Evolutionary conservation across 352 stramenopile species (phyloP), one percentile per base, ranked within the genome.

Genomic region (Phytophthora megakarya): DNA sequence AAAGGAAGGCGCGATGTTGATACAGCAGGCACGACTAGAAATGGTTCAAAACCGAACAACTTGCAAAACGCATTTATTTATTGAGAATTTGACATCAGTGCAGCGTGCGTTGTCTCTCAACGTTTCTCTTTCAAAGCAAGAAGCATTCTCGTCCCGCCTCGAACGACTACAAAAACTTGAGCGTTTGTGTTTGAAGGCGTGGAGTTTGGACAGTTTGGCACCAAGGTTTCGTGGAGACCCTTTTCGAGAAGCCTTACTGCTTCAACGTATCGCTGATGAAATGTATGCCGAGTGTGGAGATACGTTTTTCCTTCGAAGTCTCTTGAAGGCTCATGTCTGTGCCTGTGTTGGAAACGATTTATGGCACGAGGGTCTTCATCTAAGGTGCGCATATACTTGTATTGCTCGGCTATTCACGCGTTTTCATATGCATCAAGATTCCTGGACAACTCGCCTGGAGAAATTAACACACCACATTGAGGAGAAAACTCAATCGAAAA

Each of bases 101-200:
- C 37, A 73, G n/a, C 70, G 67, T n/a, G 78, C 71, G 1, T 48
- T 80, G 5, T 75, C 65, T 12, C 61, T 48, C 3, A 74, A 76
- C 23, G 45, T 74, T 12, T 61, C 52, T n/a, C 39, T 76, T 2
- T 76, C 75, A 0, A 78, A 64, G 13, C 35, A 50, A 10, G 77
- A 89, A 23, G 21, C 74, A 1, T 91, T 89, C 40, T 38, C 45
- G 8, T 59, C 28, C 13, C 76, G 70, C 11, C 64, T 89, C 0
- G 72, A 79, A 26, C 78, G 76, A 3, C 40, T 87, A 0, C 45
- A 70, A 15, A 91, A 89, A 47, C 76, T 91, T 5, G 80, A 91
- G 38, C 74, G 82, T 15, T 81, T 89, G 75, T 81, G 78, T 19
- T 39, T 88, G 11, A 85, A 84, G 19, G 80, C 82, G 0, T 89